Conservation (phyloP, 225 moss, liverwort and hornwort genomes). For the Climacium dendroides region DNA sequence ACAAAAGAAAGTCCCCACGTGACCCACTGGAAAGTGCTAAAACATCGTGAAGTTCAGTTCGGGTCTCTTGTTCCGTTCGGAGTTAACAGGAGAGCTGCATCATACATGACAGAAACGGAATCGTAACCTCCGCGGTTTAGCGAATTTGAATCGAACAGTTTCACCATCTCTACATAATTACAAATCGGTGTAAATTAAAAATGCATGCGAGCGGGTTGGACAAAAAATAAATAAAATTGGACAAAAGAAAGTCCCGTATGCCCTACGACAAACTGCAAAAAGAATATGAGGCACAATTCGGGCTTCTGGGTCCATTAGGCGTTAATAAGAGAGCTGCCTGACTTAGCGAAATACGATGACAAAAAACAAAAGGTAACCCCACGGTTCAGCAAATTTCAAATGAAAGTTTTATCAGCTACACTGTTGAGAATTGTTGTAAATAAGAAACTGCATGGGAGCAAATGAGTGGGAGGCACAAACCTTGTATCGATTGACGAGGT, state of each 20-base stretch:
- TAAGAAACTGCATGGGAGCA: not conserved
- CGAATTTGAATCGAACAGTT: not conserved
- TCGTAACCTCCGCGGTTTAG: not conserved
- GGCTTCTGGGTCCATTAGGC: not conserved
- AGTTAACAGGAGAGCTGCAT: not conserved
- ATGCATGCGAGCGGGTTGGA: not conserved
- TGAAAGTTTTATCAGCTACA: not conserved
- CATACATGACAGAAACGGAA: not conserved
- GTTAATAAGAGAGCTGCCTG: not conserved
- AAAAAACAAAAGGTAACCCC: not conserved
- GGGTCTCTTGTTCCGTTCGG: not conserved
- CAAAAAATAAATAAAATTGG: not conserved
- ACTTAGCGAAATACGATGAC: not conserved
- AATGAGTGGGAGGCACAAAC: constrained; percentile 4
- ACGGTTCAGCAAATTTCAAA: not conserved
- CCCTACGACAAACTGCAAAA: not conserved
- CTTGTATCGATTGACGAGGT: constrained; percentile 97
- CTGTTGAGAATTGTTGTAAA: not conserved
- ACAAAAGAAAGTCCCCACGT: not conserved
- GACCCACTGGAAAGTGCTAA: not conserved
- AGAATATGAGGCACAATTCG: not conserved
- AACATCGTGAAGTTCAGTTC: not conserved
- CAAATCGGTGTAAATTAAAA: not conserved
- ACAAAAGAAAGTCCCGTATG: not conserved
- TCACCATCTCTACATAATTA: not conserved